Conservation (phyloP, 768 basidiomycete genomes). For the Rhizopogon vesiculosus region DNA sequence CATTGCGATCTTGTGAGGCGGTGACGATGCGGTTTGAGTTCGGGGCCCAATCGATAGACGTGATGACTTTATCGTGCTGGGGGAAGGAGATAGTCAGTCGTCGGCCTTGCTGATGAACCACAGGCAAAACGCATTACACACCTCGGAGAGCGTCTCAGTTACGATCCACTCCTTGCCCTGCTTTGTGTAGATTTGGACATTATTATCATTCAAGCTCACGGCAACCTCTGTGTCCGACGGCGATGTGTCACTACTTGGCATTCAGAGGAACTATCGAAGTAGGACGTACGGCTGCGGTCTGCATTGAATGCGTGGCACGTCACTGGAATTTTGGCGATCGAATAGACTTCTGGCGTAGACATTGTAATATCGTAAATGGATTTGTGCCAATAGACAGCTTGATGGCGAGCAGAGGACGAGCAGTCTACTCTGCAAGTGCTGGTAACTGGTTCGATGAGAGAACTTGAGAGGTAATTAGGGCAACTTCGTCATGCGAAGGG, state of each 20-base stretch:
- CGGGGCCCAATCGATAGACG: conserved; percentile 98
- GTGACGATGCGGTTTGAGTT: conserved; percentile 96
- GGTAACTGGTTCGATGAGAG: no score
- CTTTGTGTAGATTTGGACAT: conserved; percentile 74
- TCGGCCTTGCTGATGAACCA: not conserved
- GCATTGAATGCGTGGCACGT: conserved; percentile 90
- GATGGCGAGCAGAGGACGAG: conserved; percentile 57
- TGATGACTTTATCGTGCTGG: conserved; percentile 97
- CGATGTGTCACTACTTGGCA: not conserved
- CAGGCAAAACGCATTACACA: conserved; percentile 23
- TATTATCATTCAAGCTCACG: conserved; percentile 86
- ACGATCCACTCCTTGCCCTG: conserved; percentile 64
- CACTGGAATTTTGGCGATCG: conserved; percentile 77
- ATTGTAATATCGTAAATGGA: conserved; percentile 22
- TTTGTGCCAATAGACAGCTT: not conserved
- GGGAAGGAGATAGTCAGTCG: not conserved
- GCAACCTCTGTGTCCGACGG: conserved; percentile 66
- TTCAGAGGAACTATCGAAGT: not conserved
- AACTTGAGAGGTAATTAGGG: no score
- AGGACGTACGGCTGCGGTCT: conserved; percentile 73
- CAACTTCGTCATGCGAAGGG: no score
- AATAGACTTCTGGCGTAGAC: conserved; percentile 75
- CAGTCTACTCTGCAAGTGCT: conserved; percentile 72
- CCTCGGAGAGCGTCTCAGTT: conserved; percentile 83
- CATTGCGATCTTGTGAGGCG: conserved; percentile 97